A percentile compares a stretch with the other conserved stretches of the same genome.
These are phyloP conservation scores for Tetrapyrgos nigripes DNA, from an alignment of 1,284 basidiomycete species.

Conservation along the genomic window DNA sequence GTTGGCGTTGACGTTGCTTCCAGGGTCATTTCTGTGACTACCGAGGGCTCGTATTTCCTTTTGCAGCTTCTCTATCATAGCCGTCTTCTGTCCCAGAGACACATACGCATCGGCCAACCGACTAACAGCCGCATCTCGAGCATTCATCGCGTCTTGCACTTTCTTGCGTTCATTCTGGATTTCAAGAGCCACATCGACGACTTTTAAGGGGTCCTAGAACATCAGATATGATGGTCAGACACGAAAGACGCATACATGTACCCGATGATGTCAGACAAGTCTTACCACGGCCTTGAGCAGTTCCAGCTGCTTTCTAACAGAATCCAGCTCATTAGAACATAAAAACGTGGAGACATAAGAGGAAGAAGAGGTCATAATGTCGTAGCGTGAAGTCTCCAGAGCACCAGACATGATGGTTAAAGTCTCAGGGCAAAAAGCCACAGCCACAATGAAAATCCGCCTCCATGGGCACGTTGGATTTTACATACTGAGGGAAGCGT, in stretches of 20 bases:
- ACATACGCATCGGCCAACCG: constrained; percentile 67
- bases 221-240: neutral
- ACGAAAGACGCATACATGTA: constrained; percentile 1
- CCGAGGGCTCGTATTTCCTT: constrained; percentile 38
- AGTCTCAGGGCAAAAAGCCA: neutral
- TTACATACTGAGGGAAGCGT: neutral
- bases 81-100: constrained; percentile 65
- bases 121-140: constrained; percentile 68
- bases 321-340: neutral
- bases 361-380: neutral
- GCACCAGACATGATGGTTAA: neutral
- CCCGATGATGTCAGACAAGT: neutral
- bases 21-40: neutral
- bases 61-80: constrained; percentile 55
- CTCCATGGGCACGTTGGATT: neutral
- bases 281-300: constrained; percentile 8
- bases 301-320: constrained; percentile 4
- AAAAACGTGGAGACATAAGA: neutral
- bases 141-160: constrained; percentile 62
- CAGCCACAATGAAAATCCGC: neutral
- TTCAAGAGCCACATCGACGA: constrained; percentile 57
- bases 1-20: too few relatives aligned
- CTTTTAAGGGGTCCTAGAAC: constrained; percentile 45
- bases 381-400: neutral
- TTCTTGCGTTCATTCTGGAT: constrained; percentile 62